These are phyloP conservation scores for Rhododendron mucronatum DNA, from an alignment of 148 eudicot genomes.

Conservation along the genomic window DNA sequence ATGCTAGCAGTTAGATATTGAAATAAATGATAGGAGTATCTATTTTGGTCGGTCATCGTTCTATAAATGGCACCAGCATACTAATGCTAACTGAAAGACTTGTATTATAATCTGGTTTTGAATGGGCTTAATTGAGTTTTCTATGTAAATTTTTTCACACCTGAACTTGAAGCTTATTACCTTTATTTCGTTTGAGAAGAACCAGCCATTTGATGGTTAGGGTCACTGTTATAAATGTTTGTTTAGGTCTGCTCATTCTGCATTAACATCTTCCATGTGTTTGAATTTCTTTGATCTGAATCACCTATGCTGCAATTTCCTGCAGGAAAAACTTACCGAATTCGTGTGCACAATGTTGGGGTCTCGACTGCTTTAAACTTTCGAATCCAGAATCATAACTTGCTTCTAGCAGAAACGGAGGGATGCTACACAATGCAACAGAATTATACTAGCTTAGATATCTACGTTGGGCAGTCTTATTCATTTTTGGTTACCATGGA, in stretches of 20 bases:
- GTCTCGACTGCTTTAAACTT: slow-evolving; percentile 84
- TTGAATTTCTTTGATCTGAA: neutral
- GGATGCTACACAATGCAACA: slow-evolving; percentile 75
- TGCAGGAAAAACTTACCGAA: slow-evolving; percentile 84
- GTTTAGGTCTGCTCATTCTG: neutral
- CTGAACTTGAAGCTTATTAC: neutral
- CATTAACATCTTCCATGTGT: neutral
- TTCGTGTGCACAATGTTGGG: slow-evolving; percentile 86
- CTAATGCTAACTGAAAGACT: neutral
- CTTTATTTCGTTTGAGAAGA: neutral
- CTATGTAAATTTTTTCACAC: neutral
- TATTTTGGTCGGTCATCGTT: neutral
- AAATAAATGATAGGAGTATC: neutral
- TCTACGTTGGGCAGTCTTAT: slow-evolving; percentile 96
- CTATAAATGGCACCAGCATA: neutral
- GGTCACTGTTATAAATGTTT: neutral
- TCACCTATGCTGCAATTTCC: neutral
- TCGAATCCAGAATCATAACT: slow-evolving; percentile 72
- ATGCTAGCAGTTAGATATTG: neutral
- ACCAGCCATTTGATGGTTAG: neutral
- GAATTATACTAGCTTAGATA: slow-evolving; percentile 68
- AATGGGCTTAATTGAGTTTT: neutral
- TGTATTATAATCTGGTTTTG: neutral
- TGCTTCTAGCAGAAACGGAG: slow-evolving; percentile 85
- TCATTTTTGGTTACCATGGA: slow-evolving; percentile 93